Percentiles rank a stretch among this genome's conserved stretches.
These are phyloP conservation scores for Asclepias syriaca DNA, from an alignment of 257 asterid genomes.

Conservation along the genomic window DNA sequence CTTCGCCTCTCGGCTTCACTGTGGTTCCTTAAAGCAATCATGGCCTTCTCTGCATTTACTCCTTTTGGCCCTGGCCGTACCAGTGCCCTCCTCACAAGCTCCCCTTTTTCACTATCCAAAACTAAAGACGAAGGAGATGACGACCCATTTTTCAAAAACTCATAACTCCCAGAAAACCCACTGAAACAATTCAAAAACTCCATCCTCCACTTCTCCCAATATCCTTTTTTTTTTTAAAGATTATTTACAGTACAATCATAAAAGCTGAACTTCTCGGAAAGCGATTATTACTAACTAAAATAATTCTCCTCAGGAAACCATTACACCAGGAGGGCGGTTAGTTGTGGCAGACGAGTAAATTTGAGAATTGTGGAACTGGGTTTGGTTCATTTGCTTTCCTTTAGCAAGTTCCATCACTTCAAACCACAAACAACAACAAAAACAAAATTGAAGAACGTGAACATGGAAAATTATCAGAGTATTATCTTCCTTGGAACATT, in stretches of 20 bases:
- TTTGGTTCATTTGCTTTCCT: conserved; percentile 6
- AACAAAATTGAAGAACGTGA: neutral
- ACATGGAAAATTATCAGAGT: neutral
- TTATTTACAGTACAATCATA: neutral
- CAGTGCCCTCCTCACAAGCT: conserved; percentile 51
- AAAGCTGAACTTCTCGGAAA: neutral
- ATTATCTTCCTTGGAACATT: conserved; percentile 10
- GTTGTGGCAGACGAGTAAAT: conserved; percentile 12
- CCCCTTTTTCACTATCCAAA: conserved; percentile 56
- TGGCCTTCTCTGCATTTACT: conserved; percentile 57
- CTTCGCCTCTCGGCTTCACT: conserved; percentile 82
- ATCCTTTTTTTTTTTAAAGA: neutral
- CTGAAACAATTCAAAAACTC: conserved; percentile 35
- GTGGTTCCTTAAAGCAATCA: conserved; percentile 75
- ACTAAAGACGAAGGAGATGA: conserved; percentile 41
- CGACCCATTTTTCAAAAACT: conserved; percentile 37
- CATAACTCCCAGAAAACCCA: conserved; percentile 34
- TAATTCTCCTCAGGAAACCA: conserved; percentile 10
- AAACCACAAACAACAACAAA: neutral
- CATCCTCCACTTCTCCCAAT: conserved; percentile 24
- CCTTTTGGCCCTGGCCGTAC: conserved; percentile 43
- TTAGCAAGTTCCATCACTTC: conserved; percentile 22
- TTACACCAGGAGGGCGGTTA: conserved; percentile 25
- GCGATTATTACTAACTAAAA: neutral
- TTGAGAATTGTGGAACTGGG: conserved; percentile 21